A percentile compares a stretch with the other conserved stretches of the same genome.
These are phyloP conservation scores for Penicillium bialowiezense DNA, from an alignment of 495 filamentous ascomycete species.

Conservation along the genomic window DNA sequence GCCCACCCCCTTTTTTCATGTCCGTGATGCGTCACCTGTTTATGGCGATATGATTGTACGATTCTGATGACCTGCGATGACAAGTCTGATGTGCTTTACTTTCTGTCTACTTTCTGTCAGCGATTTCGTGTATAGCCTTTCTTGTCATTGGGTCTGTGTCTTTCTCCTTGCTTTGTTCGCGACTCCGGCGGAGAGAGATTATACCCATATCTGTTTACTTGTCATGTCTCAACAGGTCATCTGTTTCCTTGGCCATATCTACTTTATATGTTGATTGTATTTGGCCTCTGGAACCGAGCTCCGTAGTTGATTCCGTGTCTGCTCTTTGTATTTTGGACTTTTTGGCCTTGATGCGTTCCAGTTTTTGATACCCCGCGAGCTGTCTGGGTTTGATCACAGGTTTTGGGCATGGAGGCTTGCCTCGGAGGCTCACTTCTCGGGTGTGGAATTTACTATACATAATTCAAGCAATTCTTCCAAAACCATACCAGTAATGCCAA, in stretches of 20 bases:
- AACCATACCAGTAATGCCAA: too few relatives aligned
- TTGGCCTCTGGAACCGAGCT: background rate
- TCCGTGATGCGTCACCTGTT: slow-evolving; percentile 20
- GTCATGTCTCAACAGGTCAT: slow-evolving; percentile 29
- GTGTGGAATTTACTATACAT: background rate
- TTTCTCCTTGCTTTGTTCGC: slow-evolving; percentile 21
- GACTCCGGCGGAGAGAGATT: slow-evolving; percentile 26
- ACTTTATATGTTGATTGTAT: slow-evolving; percentile 5
- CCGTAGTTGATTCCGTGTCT: background rate
- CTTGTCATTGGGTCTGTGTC: slow-evolving; percentile 18
- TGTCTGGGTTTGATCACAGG: slow-evolving; percentile 5
- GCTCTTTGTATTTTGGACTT: slow-evolving; percentile 1
- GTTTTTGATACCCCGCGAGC: slow-evolving; percentile 9
- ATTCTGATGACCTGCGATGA: slow-evolving; percentile 49
- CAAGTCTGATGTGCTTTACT: slow-evolving; percentile 34
- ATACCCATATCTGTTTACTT: slow-evolving; percentile 26
- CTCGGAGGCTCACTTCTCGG: background rate
- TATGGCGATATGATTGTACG: slow-evolving; percentile 48
- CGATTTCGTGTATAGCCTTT: slow-evolving; percentile 22
- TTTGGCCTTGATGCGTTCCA: slow-evolving; percentile 1
- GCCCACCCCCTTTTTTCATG: background rate
- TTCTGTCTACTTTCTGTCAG: slow-evolving; percentile 15
- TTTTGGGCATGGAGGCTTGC: background rate
- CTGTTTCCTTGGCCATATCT: slow-evolving; percentile 20
- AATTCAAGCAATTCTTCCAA: background rate